Evolutionary conservation across 192 early-diverging fungal species (phyloP).

Genomic region (Coemansia sp.): DNA sequence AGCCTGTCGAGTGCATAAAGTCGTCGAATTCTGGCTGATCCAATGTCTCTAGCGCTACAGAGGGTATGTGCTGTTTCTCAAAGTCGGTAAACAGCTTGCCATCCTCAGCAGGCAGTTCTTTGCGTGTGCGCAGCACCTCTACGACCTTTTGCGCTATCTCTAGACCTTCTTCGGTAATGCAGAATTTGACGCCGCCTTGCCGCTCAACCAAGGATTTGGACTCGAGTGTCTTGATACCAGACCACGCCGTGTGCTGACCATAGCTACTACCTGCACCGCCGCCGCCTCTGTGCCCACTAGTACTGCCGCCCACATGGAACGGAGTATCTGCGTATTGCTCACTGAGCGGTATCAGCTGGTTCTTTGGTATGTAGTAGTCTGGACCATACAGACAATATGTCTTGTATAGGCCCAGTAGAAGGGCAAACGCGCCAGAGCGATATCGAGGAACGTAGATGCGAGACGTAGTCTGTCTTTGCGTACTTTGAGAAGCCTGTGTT

Average conservation of each 20-base stretch:
- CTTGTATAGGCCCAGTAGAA: constrained; percentile 69
- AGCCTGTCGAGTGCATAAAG: neutral
- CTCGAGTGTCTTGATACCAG: constrained; percentile 71
- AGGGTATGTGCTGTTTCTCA: constrained; percentile 5
- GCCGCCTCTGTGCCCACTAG: constrained; percentile 51
- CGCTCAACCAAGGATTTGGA: constrained; percentile 69
- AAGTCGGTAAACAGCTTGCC: constrained; percentile 19
- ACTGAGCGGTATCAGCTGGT: constrained; percentile 66
- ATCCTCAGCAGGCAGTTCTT: constrained; percentile 29
- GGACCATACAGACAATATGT: constrained; percentile 40
- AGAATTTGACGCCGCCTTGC: constrained; percentile 63
- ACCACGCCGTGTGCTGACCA: constrained; percentile 75
- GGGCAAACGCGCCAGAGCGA: constrained; percentile 79
- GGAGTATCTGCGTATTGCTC: constrained; percentile 72
- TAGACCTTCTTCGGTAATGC: constrained; percentile 72
- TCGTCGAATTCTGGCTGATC: neutral
- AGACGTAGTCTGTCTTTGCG: constrained; percentile 12
- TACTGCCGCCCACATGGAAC: constrained; percentile 53
- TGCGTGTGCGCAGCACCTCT: constrained; percentile 34
- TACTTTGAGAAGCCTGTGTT: neutral
- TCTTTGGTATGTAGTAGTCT: constrained; percentile 63
- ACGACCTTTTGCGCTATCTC: constrained; percentile 61
- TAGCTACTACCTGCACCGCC: constrained; percentile 10
- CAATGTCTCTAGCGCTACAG: neutral
- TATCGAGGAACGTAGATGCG: constrained; percentile 73